Evolutionary conservation across 2,329 filamentous ascomycete genomes (phyloP).

Genomic region (Coleophoma crateriformis): DNA sequence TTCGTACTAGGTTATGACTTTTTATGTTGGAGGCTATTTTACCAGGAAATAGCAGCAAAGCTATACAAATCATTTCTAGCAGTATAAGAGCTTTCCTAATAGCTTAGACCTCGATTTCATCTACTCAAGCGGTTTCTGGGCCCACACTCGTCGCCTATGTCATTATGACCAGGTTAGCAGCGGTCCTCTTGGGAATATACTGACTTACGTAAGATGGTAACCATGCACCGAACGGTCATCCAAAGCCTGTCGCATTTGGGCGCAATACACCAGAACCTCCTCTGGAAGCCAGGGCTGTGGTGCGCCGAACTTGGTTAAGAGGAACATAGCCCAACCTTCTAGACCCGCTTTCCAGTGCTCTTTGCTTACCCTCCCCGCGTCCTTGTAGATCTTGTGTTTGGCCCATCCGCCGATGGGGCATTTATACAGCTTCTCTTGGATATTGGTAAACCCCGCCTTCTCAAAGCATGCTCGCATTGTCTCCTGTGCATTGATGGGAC

Average conservation of each 20-base stretch:
- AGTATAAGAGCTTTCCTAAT: too few species aligned
- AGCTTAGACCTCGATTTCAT: not conserved
- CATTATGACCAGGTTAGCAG: not conserved
- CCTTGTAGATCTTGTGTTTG: conserved; percentile 35
- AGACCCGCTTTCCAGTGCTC: conserved; percentile 22
- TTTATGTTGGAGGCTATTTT: too few species aligned
- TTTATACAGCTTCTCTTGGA: conserved; percentile 10
- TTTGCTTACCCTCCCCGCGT: conserved; percentile 9
- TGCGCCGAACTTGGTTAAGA: conserved; percentile 18
- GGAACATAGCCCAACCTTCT: conserved; percentile 24
- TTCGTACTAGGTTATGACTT: too few species aligned
- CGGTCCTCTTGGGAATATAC: not conserved
- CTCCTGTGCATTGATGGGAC: conserved; percentile 14
- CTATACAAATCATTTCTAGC: too few species aligned
- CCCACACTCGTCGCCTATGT: not conserved
- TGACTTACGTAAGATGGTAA: not conserved
- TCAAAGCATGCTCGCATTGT: conserved; percentile 26
- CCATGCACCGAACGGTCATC: conserved; percentile 9
- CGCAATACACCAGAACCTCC: conserved; percentile 18
- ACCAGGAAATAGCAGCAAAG: too few species aligned
- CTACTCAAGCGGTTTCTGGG: not conserved
- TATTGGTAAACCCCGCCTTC: conserved; percentile 13
- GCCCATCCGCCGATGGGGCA: conserved; percentile 11
- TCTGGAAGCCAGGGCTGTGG: conserved; percentile 17
- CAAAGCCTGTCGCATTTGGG: conserved; percentile 14